phyloP scores from a whole-genome alignment of 192 early-diverging fungal genomes.

The Rhizophagus clarus region DNA sequence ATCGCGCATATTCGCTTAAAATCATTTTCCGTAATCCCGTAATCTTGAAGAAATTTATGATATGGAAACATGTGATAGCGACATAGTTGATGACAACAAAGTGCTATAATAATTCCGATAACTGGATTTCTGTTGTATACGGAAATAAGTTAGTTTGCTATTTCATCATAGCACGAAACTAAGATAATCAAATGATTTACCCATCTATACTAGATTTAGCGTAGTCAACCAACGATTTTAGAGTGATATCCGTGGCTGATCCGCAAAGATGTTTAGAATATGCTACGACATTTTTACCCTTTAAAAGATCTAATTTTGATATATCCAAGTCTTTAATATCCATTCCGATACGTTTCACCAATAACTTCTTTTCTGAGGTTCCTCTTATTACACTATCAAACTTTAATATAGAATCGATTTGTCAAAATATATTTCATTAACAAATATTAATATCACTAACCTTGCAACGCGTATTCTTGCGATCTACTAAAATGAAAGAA shows the following conservation, averaged over 20 bases:
- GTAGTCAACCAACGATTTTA: slow-evolving; percentile 70
- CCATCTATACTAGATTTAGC: slow-evolving; percentile 35
- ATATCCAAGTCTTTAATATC: slow-evolving; percentile 89
- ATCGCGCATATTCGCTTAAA: slow-evolving; percentile 70
- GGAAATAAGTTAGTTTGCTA: background rate
- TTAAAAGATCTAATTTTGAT: slow-evolving; percentile 49
- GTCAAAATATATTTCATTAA: background rate
- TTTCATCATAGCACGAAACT: background rate
- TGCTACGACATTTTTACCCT: slow-evolving; percentile 57
- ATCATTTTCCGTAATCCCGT: slow-evolving; percentile 51
- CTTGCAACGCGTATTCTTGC: slow-evolving; percentile 78
- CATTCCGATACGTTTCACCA: slow-evolving; percentile 65
- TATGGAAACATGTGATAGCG: slow-evolving; percentile 72
- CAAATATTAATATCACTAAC: slow-evolving; percentile 33
- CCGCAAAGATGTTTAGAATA: slow-evolving; percentile 93
- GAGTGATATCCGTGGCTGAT: slow-evolving; percentile 82
- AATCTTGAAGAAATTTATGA: slow-evolving; percentile 58
- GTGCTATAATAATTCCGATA: slow-evolving; percentile 76
- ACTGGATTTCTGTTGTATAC: slow-evolving; percentile 45
- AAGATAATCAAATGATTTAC: background rate
- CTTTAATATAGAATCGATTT: slow-evolving; percentile 13
- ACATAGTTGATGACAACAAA: slow-evolving; percentile 90
- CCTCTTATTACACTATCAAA: slow-evolving; percentile 50
- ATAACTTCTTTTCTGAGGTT: slow-evolving; percentile 38
- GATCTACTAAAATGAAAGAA: slow-evolving; percentile 73